Evolutionary conservation across 2,329 filamentous ascomycete genomes (phyloP), one percentile per base, ranked within the genome.

Genomic region (Aaosphaeria arxii): DNA sequence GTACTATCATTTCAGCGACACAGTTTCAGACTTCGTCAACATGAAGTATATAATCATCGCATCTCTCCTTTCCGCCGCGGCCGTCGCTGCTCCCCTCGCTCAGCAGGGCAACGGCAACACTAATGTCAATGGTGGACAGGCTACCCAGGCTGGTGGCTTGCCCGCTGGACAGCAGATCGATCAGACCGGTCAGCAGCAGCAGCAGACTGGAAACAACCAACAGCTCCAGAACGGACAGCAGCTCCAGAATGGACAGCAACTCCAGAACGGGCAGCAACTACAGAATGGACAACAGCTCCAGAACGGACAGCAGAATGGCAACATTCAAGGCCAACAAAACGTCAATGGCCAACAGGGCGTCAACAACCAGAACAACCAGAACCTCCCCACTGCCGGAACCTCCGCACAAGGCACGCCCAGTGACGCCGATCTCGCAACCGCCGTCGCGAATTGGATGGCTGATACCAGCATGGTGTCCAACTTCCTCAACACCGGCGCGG

Each of bases 381-480:
- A 51, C 32, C 4, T 42, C 43, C 50, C 48, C 30, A 40, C 39
- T 39, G 43, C 32, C 24, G 45, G 45, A 9, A 13, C 17, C 29
- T 11, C 7, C 24, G 35, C 36, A 29, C 44, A 46, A 30, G 44
- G 45, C 7, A 65, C 62, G 5, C 64, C 64, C 17, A 55, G 52
- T 9, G 44, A 56, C 3, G 51, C 44, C 29, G 63, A 67, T 35
- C 63, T 68, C 42, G 62, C 65, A 28, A 68, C 62, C 32, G 67
- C 67, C 30, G 64, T 69, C 45, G 53, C 64, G 39, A 69, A 69
- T 55, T 71, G 67, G 67, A 50, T 53, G 57, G 63, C 67, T 39
- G 67, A 71, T 31, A 71, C 67, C 24, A 65, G 62, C 17, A 69
- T 69, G 59, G 67, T 71, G 11, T 69, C 67, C 48, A 62, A 62